Evolutionary conservation across 2,329 filamentous ascomycete genomes (phyloP), one percentile per base, ranked within the genome.

Genomic region (Aspergillus fumigatus): DNA sequence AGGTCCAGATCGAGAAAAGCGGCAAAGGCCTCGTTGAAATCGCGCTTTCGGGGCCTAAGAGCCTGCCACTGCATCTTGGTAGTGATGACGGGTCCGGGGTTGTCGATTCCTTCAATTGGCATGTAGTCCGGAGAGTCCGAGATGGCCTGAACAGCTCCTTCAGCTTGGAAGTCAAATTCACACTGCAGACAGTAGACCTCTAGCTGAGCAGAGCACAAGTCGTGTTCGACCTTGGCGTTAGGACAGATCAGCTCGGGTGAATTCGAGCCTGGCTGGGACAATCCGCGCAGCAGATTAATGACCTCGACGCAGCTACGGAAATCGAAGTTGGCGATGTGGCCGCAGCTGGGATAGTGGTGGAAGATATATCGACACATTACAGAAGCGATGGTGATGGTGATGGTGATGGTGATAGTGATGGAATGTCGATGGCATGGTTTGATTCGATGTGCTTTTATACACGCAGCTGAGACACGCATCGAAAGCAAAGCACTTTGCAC

Each of bases 331-430:
- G 64, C 56, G 38, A 71, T 69, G 47, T 71, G 69, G 14, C 69
- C 67, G 50, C 67, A 71, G 35, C 10, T 19, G 10, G 59, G 54
- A 48, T 66, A 67, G 54, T 68, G 67, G 48, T 69, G 65, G 47
- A 65, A 68, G n/a, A 54, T 66, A 35, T 65, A 54, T 7, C 57
- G 50, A 38, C 67, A 70, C 67, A 71, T 71, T n/a, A 7, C 58
- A 21, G 50, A 29, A 27, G 8, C 23, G 23, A 23, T 23, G 23
- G 19, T 3, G 21, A 23, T 45, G 41, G 41, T 14, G 21, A 23
- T 26, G 43, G 14, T 26, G 43, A 23, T 45, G 41, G 41, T 14
- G 21, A 23, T 26, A 21, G 14, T 26, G 43, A 23, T 7, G 10
- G 43, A 26, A 25, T 21, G 10, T 23, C 11, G 21, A 47, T 26